Percentiles rank a stretch among this genome's conserved stretches.
Evolutionary conservation across 108 stramenopile genomes (phyloP).

Genomic region (Nitzschia putrida): DNA sequence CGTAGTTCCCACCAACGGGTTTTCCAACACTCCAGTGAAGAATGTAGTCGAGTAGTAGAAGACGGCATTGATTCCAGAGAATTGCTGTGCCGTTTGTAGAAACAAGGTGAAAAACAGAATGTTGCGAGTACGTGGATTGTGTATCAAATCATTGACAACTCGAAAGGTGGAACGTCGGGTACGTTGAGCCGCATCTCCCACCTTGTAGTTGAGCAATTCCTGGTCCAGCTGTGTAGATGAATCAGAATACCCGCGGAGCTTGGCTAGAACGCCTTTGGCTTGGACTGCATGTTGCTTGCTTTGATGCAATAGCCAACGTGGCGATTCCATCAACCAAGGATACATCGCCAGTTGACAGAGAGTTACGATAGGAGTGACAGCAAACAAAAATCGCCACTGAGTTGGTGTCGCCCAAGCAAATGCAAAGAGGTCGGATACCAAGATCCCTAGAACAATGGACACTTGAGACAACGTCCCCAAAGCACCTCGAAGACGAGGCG

Average conservation of each 20-base stretch:
- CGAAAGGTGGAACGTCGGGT: slow-evolving; percentile 30
- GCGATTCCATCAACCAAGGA: slow-evolving; percentile 90
- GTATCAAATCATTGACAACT: slow-evolving; percentile 62
- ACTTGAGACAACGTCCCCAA: slow-evolving; percentile 97
- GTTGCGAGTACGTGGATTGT: slow-evolving; percentile 62
- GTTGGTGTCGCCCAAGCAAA: slow-evolving; percentile 69
- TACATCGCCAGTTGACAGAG: slow-evolving; percentile 69
- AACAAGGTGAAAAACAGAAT: slow-evolving; percentile 71
- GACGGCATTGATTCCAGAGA: slow-evolving; percentile 98
- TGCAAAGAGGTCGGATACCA: slow-evolving; percentile 79
- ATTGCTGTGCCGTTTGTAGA: slow-evolving; percentile 90
- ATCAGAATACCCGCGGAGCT: slow-evolving; percentile 86
- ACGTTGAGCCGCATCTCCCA: slow-evolving; percentile 57
- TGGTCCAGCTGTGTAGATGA: slow-evolving; percentile 90
- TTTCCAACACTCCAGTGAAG: slow-evolving; percentile 89
- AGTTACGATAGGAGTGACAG: slow-evolving; percentile 71
- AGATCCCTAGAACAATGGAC: slow-evolving; percentile 89
- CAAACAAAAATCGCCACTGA: slow-evolving; percentile 84
- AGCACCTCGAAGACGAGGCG: slow-evolving; percentile 89
- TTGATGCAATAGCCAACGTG: slow-evolving; percentile 81
- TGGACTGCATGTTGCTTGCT: slow-evolving; percentile 70
- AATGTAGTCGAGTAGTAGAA: slow-evolving; percentile 98
- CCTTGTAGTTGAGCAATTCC: slow-evolving; percentile 86
- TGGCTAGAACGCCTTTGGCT: slow-evolving; percentile 85
- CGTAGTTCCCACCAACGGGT: slow-evolving; percentile 89